Conservation (phyloP, 768 basidiomycete genomes). For the Glaciozyma antarctica region DNA sequence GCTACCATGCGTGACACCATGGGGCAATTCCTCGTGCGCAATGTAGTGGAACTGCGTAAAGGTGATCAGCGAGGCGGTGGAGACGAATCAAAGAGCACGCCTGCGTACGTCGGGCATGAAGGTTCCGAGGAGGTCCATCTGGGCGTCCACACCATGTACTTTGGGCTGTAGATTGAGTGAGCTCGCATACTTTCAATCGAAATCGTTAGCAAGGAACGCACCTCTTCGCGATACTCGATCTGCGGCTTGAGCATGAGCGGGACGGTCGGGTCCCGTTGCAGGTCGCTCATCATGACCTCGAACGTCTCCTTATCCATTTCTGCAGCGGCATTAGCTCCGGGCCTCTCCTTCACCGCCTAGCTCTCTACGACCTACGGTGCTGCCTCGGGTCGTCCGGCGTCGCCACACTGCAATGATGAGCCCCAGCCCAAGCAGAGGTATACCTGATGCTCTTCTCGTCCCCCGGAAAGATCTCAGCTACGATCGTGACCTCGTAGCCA, state of each 20-base stretch:
- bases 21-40: conserved; percentile 43
- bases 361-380: conserved; percentile 46
- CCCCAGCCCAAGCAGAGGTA: conserved; percentile 57
- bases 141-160: too few species aligned
- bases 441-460: conserved; percentile 66
- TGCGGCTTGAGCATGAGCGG: conserved; percentile 12
- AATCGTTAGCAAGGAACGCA: neutral
- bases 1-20: conserved; percentile 46
- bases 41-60: conserved; percentile 41
- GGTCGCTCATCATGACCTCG: conserved; percentile 59
- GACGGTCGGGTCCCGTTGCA: conserved; percentile 1
- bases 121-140: neutral
- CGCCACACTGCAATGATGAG: conserved; percentile 43
- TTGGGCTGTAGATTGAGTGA: neutral
- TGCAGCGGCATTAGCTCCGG: conserved; percentile 36
- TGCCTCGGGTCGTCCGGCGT: conserved; percentile 47
- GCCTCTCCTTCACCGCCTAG: neutral
- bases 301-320: conserved; percentile 66
- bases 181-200: neutral
- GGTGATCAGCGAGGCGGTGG: neutral
- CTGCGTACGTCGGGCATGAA: neutral
- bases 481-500: conserved; percentile 57
- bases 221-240: conserved; percentile 20
- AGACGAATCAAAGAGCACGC: neutral
- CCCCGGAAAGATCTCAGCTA: conserved; percentile 62